Conservation (phyloP, 805 yeast genomes). For the Wickerhamomyces alni region DNA sequence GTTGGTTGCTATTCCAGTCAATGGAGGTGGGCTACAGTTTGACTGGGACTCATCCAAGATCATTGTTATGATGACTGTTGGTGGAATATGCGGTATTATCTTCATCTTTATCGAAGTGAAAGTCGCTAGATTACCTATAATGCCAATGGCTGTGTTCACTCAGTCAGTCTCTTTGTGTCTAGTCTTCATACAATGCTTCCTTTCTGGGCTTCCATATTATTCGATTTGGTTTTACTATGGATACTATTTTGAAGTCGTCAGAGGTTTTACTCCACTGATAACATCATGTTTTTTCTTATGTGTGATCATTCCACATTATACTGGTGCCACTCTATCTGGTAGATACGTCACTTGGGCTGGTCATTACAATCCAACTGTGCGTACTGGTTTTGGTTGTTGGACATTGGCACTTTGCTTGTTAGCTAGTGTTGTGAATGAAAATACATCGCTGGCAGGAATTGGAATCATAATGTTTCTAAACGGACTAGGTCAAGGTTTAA, state of each 20-base stretch:
- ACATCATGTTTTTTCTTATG: constrained; percentile 15
- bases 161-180: constrained; percentile 28
- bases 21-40: constrained; percentile 53
- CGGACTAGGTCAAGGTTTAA: background rate
- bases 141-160: constrained; percentile 42
- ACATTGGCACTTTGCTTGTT: constrained; percentile 31
- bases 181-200: constrained; percentile 33
- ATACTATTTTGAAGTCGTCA: constrained; percentile 7
- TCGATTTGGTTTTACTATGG: constrained; percentile 24
- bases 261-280: constrained; percentile 11
- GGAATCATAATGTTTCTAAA: background rate
- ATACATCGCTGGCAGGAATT: constrained; percentile 22
- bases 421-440: constrained; percentile 23
- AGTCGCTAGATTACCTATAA: constrained; percentile 44
- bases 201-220: constrained; percentile 38
- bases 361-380: constrained; percentile 13
- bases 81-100: constrained; percentile 28
- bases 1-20: constrained; percentile 41
- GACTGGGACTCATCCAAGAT: constrained; percentile 38
- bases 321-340: constrained; percentile 12
- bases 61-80: constrained; percentile 31
- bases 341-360: constrained; percentile 8
- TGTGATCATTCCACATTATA: constrained; percentile 10
- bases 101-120: constrained; percentile 46
- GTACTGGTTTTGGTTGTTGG: constrained; percentile 13